Evolutionary conservation across 257 asterid genomes (phyloP).

Genomic region (Solanum tacnaense): DNA sequence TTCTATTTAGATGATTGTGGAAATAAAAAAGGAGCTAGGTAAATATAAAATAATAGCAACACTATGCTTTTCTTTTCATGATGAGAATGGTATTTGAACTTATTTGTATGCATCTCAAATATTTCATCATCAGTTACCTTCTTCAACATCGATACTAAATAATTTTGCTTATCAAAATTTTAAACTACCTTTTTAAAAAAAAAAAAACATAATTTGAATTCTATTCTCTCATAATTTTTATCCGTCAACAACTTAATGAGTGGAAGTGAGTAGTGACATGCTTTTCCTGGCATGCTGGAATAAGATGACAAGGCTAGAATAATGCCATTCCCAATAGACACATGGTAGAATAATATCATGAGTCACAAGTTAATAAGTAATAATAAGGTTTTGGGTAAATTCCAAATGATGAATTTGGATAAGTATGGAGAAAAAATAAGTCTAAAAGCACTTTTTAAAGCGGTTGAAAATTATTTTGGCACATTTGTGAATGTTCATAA

Average conservation of each 20-base stretch:
- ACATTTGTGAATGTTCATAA: not conserved
- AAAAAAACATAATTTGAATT: not conserved
- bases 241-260: not conserved
- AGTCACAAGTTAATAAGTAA: not conserved
- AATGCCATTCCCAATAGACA: too few species aligned
- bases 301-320: not conserved
- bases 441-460: not conserved
- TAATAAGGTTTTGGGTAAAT: not conserved
- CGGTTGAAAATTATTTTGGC: not conserved
- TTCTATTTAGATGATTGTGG: not conserved
- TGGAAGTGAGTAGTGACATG: not conserved
- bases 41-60: too few species aligned
- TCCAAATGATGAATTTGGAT: not conserved
- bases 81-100: not conserved
- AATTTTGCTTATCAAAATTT: not conserved
- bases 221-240: not conserved
- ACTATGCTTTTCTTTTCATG: not conserved
- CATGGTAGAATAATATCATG: not conserved
- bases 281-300: not conserved
- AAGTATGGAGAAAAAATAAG: not conserved
- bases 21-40: not conserved
- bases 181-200: too few species aligned
- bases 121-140: not conserved
- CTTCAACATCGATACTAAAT: not conserved
- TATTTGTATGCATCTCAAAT: not conserved